Evolutionary conservation across 2,329 filamentous ascomycete species (phyloP).

Genomic region (Rhynchosporium agropyri): DNA sequence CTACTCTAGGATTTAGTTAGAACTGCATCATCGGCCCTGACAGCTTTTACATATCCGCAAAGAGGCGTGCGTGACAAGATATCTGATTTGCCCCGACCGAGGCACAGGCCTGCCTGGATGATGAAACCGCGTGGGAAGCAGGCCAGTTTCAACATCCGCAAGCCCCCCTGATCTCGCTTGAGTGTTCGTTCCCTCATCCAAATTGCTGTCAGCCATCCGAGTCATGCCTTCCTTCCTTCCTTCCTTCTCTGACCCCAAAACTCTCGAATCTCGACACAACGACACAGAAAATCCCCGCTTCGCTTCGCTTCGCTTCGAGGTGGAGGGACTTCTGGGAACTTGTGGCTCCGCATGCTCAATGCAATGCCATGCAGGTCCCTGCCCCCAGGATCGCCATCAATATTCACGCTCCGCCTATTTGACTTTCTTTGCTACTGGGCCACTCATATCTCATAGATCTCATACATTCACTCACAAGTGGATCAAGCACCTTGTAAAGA

Average conservation of each 20-base stretch:
- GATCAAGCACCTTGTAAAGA: not conserved
- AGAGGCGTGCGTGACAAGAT: slow-evolving; percentile 4
- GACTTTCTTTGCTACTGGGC: not conserved
- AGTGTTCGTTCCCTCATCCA: not conserved
- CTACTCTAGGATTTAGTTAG: no score
- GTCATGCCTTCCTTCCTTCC: not conserved
- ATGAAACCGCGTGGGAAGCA: slow-evolving; percentile 16
- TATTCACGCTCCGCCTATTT: not conserved
- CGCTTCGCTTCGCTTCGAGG: not conserved
- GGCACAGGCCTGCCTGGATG: slow-evolving; percentile 16
- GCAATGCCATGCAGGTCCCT: slow-evolving; percentile 25
- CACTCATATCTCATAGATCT: not conserved
- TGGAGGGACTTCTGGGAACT: not conserved
- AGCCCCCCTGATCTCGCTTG: slow-evolving; percentile 12
- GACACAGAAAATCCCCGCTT: not conserved
- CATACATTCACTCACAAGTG: not conserved
- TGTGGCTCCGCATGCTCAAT: slow-evolving; percentile 11
- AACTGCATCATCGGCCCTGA: not conserved
- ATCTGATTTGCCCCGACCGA: not conserved
- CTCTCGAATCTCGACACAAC: slow-evolving; percentile 6
- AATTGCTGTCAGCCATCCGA: not conserved
- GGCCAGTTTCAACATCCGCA: slow-evolving; percentile 7
- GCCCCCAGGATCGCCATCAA: slow-evolving; percentile 20
- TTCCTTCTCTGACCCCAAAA: not conserved
- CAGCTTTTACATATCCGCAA: slow-evolving; percentile 16